Evolutionary conservation across 257 asterid genomes (phyloP), one percentile per base, ranked within the genome.

Genomic region (Datura wrightii): DNA sequence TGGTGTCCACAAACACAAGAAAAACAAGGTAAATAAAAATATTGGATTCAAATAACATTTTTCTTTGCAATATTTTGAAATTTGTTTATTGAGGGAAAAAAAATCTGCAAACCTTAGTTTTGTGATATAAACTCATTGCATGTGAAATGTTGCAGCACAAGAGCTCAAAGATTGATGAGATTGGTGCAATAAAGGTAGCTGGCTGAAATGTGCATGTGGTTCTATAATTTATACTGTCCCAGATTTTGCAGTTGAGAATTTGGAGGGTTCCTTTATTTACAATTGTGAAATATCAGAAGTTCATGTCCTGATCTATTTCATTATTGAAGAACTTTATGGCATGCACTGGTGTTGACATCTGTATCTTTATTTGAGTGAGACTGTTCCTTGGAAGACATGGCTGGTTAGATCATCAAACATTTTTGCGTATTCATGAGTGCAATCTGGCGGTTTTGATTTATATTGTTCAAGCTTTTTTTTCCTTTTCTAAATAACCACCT

Each of bases 121-220:
- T 37, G 48, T 48, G 85, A 37, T 82, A 34, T 6, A 24, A 48
- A 76, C 58, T 76, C 1, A 50, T 76, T 74, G 81, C 41, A 50
- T 37, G 70, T 92, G 69, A 82, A 86, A 89, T 56, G 78, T 79
- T 88, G 94, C 98, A 94, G 99, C 99, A 93, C 89, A 96, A 91
- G 93, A 93, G 97, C 94, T 92, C 97, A 90, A 96, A 92, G 92
- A 90, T 96, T 42, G 98, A 94, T 83, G 98, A 96, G 89, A 89
- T 93, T 92, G 94, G 97, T 86, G 94, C 94, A 86, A 91, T 96
- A 87, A 94, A 86, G 93, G 97, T 92, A 86, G 98, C 96, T 74
- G 94, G 98, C 89, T 95, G 96, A 95, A 71, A 76, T 86, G 82
- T 87, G 91, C 85, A 83, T 52, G 67, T 52, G 89, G 83, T 86